Base-by-base conservation (phyloP, 768 basidiomycete genomes). In the Russula sp. region DNA sequence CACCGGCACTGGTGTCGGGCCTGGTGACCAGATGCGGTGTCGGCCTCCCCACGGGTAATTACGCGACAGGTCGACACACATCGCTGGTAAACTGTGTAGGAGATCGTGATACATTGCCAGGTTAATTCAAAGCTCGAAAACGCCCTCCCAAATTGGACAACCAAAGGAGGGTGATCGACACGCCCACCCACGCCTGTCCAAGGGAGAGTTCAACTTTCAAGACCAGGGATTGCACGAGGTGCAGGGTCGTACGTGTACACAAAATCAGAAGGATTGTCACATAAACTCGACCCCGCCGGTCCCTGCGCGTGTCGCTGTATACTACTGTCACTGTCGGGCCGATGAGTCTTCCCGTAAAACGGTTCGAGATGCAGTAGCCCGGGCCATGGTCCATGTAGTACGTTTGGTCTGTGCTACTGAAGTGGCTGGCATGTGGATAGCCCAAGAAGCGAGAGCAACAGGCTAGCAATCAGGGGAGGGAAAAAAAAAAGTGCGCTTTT, bases 101-200 rank as follows among this genome's bases (percentile, higher is more conserved):
- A 20, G 45, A 47, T 52, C 34, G 51, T 2, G 51, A 35, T 11
- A 4, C 50, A n/a, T 52, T 35, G n/a, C 6, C 4, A 22, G 18
- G 18, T 7, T 39, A n/a, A 62, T n/a, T 39, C 9, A 42, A 61
- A 42, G 18, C 35, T 40, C 39, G 31, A 49, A 35, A 51, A 37
- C 37, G 16, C 50, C 34, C 22, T 44, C 40, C 56, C 34, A 7
- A 32, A 35, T 35, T 42, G n/a, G 48, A 51, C 32, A 20, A 53
- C 10, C 6, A 34, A 11, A 14, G 5, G 50, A n/a, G 9, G 10
- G 16, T 35, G 34, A 34, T 32, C 31, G 42, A 35, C 9, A 22
- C 35, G 60, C 50, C 58, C 48, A 18, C 51, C 32, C 37, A 57
- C 50, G 45, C 52, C 42, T 42, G 50, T 44, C 52, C 35, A 51